Evolutionary conservation across 352 stramenopile genomes (phyloP).

Genomic region (Blastocystis sp.): DNA sequence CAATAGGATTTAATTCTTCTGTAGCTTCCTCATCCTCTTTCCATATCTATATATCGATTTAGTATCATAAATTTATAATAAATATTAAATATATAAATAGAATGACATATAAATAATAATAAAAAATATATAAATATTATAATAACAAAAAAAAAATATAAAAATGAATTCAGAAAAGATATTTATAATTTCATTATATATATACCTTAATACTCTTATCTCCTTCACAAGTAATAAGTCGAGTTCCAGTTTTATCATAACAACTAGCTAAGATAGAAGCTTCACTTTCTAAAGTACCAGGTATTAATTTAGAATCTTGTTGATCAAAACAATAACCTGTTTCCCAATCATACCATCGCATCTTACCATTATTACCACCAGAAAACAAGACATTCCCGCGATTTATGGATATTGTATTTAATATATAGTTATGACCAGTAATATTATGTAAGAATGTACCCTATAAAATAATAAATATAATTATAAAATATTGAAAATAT

Average conservation of each 20-base stretch:
- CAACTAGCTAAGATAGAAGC: slow-evolving; percentile 79
- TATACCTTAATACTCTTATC: slow-evolving; percentile 99
- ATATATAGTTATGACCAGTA: slow-evolving; percentile 79
- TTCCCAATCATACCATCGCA: slow-evolving; percentile 94
- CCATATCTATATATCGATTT: slow-evolving; percentile 63
- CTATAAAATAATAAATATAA: neutral
- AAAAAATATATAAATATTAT: slow-evolving; percentile 34
- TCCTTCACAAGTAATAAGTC: slow-evolving; percentile 88
- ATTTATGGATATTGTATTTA: slow-evolving; percentile 93
- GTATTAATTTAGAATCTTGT: slow-evolving; percentile 71
- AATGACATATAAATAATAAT: slow-evolving; percentile 28
- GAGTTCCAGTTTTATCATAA: slow-evolving; percentile 90
- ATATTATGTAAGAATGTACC: slow-evolving; percentile 80
- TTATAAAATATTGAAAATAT: neutral
- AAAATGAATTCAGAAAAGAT: slow-evolving; percentile 39
- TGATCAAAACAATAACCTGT: slow-evolving; percentile 90
- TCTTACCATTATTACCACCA: slow-evolving; percentile 77
- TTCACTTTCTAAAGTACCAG: slow-evolving; percentile 73
- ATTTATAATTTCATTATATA: slow-evolving; percentile 67
- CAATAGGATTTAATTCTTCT: slow-evolving; percentile 80
- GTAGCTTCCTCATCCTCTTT: slow-evolving; percentile 65
- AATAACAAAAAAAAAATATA: slow-evolving; percentile 39
- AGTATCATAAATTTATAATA: slow-evolving; percentile 8
- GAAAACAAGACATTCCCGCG: slow-evolving; percentile 84
- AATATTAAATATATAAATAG: slow-evolving; percentile 33